Evolutionary conservation across 495 filamentous ascomycete species (phyloP).

Genomic region (Aspergillus nidulans): DNA sequence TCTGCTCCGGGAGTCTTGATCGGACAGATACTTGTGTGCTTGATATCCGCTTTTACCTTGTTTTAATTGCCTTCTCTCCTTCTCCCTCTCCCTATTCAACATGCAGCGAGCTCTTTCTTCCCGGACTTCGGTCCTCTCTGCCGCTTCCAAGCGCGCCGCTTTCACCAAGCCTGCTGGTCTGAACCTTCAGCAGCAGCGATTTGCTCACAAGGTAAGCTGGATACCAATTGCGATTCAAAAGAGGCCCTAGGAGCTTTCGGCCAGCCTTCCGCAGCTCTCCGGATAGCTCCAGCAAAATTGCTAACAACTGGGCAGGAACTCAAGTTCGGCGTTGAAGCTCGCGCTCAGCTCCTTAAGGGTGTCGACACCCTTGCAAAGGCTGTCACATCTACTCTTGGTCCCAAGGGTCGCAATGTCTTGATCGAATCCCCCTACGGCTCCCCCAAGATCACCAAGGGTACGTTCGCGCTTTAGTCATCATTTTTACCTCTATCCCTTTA

Average conservation of each 20-base stretch:
- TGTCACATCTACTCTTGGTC: constrained; percentile 92
- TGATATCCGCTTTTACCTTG: constrained; percentile 14
- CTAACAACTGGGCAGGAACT: constrained; percentile 64
- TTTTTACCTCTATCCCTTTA: neutral
- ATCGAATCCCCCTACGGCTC: constrained; percentile 98
- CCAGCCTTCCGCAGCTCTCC: constrained; percentile 20
- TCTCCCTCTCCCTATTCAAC: constrained; percentile 31
- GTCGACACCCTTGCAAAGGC: constrained; percentile 96
- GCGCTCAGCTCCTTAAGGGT: constrained; percentile 83
- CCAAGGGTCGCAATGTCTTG: constrained; percentile 96
- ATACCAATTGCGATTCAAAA: constrained; percentile 1
- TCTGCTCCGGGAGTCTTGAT: constrained; percentile 32
- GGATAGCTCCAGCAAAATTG: constrained; percentile 7
- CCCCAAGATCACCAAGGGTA: constrained; percentile 99
- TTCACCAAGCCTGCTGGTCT: constrained; percentile 49
- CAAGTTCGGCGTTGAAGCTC: constrained; percentile 95
- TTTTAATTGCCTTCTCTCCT: constrained; percentile 23
- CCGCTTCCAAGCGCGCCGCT: constrained; percentile 53
- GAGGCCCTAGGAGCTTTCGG: constrained; percentile 1
- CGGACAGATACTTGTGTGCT: constrained; percentile 18
- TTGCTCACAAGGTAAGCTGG: constrained; percentile 82
- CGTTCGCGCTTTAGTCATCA: constrained; percentile 17
- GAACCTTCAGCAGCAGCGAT: constrained; percentile 78
- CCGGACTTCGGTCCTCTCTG: constrained; percentile 66
- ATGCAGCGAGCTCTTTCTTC: constrained; percentile 74